Percentiles rank a stretch among this genome's conserved stretches.
Evolutionary conservation across 2,329 filamentous ascomycete genomes (phyloP).

Genomic region (Zymoseptoria pseudotritici): DNA sequence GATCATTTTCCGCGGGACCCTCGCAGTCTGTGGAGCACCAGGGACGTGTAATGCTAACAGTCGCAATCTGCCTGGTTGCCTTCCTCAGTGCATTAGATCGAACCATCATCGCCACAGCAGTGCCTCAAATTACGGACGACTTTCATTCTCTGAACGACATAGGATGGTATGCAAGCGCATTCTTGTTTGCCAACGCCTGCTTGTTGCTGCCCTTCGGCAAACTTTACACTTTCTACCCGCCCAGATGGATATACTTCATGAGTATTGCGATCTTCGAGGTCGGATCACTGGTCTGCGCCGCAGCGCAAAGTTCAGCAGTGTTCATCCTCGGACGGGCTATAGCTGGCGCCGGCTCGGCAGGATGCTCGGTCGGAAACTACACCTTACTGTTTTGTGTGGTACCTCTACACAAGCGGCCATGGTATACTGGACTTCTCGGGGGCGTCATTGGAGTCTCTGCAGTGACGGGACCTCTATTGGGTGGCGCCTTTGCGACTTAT

Average conservation of each 20-base stretch:
- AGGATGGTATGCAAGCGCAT: conserved; percentile 35
- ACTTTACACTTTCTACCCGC: conserved; percentile 39
- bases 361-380: conserved; percentile 19
- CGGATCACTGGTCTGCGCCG: conserved; percentile 49
- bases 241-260: conserved; percentile 32
- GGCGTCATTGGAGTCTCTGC: conserved; percentile 32
- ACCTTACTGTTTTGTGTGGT: conserved; percentile 40
- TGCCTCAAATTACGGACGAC: conserved; percentile 34
- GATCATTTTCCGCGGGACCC: too few species aligned
- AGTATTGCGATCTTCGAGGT: conserved; percentile 45
- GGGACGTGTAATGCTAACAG: conserved; percentile 16
- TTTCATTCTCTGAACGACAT: conserved; percentile 36
- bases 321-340: conserved; percentile 38
- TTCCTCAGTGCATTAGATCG: conserved; percentile 25
- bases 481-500: conserved; percentile 34
- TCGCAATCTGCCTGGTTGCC: conserved; percentile 20
- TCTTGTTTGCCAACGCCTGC: conserved; percentile 37
- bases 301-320: conserved; percentile 29
- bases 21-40: not conserved
- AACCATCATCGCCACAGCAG: conserved; percentile 32
- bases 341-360: conserved; percentile 29
- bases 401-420: conserved; percentile 35
- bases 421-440: conserved; percentile 32
- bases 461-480: conserved; percentile 37
- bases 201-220: conserved; percentile 43